Base-by-base conservation (phyloP, 441 rosid species). In the Daphne laureola region DNA sequence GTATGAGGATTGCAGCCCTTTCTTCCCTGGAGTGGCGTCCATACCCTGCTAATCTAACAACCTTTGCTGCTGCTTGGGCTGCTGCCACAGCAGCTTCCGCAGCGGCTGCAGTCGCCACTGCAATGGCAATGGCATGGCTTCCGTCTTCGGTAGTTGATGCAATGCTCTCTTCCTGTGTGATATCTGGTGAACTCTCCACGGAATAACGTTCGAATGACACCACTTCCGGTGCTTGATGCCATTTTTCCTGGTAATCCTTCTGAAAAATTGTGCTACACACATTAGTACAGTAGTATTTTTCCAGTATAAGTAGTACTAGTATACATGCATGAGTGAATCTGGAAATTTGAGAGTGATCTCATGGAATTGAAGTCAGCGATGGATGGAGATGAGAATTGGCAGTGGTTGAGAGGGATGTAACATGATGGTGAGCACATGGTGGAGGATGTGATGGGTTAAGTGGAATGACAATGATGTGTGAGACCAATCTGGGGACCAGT, bases 1-100 rank as follows among this genome's bases (percentile, higher is more conserved):
- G 98, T 8, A 93, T 83, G 46, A 89, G 66, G 8, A 73, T 85
- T 14, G 97, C 96, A 21, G 97, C 98, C 25, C 77, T 72, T 55
- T 89, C 92, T 71, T 83, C 95, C 70, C 63, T 80, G 0, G 92
- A 76, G 14, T 67, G 82, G 36, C 80, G 95, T 6, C 88, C 86
- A 56, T 78, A 81, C 12, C 97, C 96, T 3, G 97, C 94, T 64
- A 92, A 68, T n/a, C 90, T 68, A 46, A 92, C 96, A 26, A 83
- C 97, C 73, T 84, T 86, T 4, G 97, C 96, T 0, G 98, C 98
- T 0, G 97, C 96, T 69, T 84, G 90, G 18, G 97, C 98, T 0
- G 98, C 97, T 2, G 86, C 94, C 16, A 83, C 91, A 0, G 98
- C 98, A 0, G 96, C 98, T 67, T 85, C 87, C 0, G 98, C 98